Percentiles rank a stretch among this genome's conserved stretches.
Evolutionary conservation across 129 eudicot genomes (phyloP).

Genomic region (Calendula officinalis): DNA sequence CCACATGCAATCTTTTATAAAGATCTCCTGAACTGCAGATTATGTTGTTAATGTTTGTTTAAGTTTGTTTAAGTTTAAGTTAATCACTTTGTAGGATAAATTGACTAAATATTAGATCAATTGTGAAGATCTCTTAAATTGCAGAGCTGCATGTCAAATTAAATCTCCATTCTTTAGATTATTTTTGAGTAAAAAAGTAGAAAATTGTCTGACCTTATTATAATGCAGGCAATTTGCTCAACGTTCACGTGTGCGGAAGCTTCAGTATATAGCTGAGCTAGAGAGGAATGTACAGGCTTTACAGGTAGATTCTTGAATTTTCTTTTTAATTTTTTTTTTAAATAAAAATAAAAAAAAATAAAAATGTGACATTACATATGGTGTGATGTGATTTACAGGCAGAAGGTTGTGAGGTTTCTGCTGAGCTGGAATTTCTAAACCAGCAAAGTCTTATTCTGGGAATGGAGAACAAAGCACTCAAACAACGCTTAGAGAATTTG

Average conservation of each 20-base stretch:
- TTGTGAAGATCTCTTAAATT: not conserved
- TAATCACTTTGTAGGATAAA: slow-evolving; percentile 11
- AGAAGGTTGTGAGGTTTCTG: slow-evolving; percentile 61
- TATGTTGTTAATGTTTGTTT: not conserved
- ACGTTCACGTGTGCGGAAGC: slow-evolving; percentile 81
- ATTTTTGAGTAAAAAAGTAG: not conserved
- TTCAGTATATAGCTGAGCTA: slow-evolving; percentile 85
- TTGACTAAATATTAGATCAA: not conserved
- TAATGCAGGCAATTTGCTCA: slow-evolving; percentile 81
- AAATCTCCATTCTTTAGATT: too few species aligned
- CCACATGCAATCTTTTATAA: not conserved
- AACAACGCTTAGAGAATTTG: slow-evolving; percentile 70
- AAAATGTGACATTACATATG: not conserved
- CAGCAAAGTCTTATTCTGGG: slow-evolving; percentile 69
- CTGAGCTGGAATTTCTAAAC: slow-evolving; percentile 70
- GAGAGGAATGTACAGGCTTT: slow-evolving; percentile 74
- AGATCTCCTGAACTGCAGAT: not conserved
- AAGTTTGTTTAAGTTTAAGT: not conserved
- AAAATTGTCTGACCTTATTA: slow-evolving; percentile 4
- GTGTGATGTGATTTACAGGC: slow-evolving; percentile 32
- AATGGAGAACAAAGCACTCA: slow-evolving; percentile 80
- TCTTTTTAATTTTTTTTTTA: too few species aligned
- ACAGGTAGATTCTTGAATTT: slow-evolving; percentile 41
- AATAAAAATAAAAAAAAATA: not conserved
- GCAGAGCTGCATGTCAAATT: not conserved